Base-by-base conservation (phyloP, 2,329 filamentous ascomycete genomes). In the Calonectria hawksworthii region DNA sequence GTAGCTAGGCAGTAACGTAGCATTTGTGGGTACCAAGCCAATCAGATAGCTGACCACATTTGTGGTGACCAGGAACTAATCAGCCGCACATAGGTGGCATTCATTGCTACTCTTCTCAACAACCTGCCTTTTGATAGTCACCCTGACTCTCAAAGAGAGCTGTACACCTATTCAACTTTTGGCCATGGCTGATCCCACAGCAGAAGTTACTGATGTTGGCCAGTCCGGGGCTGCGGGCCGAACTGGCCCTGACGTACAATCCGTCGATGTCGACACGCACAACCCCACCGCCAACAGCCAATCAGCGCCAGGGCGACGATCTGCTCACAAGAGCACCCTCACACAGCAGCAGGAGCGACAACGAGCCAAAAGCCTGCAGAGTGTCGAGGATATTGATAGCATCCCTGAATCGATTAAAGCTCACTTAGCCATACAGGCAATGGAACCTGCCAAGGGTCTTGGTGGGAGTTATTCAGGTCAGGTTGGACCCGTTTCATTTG, bases 271-370 rank as follows among this genome's bases (percentile, higher is more conserved):
- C 30, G 8, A 32, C 30, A 32, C 30, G 30, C 30, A 4, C 8
- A 4, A 32, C 30, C 30, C 30, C 30, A 8, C 59, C 21, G 70
- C 41, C 36, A 74, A 68, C 51, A 65, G 69, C 38, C 85, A 84
- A 28, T 84, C 83, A 36, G 81, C 59, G 63, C 92, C 95, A 74
- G 30, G 4, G 30, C 30, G 30, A 32, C 30, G 30, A 32, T 96
- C 96, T 54, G 95, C 96, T 44, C 94, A 97, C 79, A 99, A 99
- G 89, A 99, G 96, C 90, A 99, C 97, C 47, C 90, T 99, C 81
- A 99, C 97, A 5, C 97, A 99, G 85, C 97, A 99, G 86, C 97
- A 99, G 85, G 98, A 98, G 90, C 93, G 97, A 80, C 96, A 99
- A 87, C 91, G 97, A 75, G 97, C 97, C 5, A 99, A 98, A 90